Evolutionary conservation across 495 filamentous ascomycete species (phyloP), one percentile per base, ranked within the genome.

Genomic region (Talaromyces ruber): DNA sequence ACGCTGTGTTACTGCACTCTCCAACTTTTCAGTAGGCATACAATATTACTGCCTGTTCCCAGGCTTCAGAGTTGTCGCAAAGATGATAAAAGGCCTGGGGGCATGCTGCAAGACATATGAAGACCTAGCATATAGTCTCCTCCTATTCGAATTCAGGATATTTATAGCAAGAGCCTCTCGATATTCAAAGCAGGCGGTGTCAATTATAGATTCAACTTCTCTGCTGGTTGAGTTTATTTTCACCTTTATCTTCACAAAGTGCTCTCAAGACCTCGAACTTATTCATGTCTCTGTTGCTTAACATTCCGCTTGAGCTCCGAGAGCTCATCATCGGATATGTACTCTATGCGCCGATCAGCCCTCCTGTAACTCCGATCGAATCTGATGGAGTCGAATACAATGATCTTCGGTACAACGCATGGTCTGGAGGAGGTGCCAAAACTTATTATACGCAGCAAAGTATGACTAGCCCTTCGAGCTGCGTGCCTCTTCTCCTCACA

Each of bases 391-490:
- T 55, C 25, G 22, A 55, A 55, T 55, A 29, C 52, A 26, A 26
- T 29, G 52, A 55, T 55, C 52, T 55, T n/a, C 5, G 4, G 22
- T 55, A 55, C 16, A 55, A n/a, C 6, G 52, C 22, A 55, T 26
- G 52, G 22, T 12, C 3, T 26, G 9, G 25, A n/a, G 16, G 52
- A n/a, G 16, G 52, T 6, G 12, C 11, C 6, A 6, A 29, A 16
- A 24, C 16, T 55, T 55, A 55, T 50, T 34, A 63, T 39, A 34
- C 45, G 26, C 61, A 51, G 37, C 61, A 53, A n/a, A 51, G 37
- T 32, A 58, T 32, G 52, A 53, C 56, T 53, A 26, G 53, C 53
- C 34, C 32, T 39, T 58, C 61, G n/a, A 63, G 29, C 21, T 63
- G 53, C 47, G 7, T 58, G 16, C 9, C 58, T 25, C 39, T 60